Percentiles rank a stretch among this genome's conserved stretches.
These are phyloP conservation scores for Stereum hirsutum DNA, from an alignment of 1,284 basidiomycete species.

Conservation along the genomic window DNA sequence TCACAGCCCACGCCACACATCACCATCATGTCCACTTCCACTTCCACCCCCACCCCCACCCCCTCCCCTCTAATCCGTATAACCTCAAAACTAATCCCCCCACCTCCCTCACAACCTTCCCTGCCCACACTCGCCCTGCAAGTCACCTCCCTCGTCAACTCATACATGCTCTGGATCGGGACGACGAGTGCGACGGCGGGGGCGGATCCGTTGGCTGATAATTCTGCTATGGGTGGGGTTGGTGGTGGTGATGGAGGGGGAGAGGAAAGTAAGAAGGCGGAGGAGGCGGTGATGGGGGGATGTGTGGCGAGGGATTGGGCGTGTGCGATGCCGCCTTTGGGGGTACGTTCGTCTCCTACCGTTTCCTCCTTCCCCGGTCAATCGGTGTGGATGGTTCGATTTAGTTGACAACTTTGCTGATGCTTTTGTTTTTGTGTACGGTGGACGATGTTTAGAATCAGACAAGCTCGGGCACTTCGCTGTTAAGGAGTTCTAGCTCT, in stretches of 20 bases:
- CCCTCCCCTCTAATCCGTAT: background rate
- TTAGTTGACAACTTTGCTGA: background rate
- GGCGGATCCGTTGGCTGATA: no score
- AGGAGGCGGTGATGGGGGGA: constrained; percentile 39
- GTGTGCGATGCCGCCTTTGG: constrained; percentile 65
- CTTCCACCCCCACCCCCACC: no score
- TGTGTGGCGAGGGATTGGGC: constrained; percentile 72
- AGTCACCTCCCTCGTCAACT: constrained; percentile 58
- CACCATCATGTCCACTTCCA: background rate
- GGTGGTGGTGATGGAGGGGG: constrained; percentile 18
- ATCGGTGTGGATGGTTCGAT: constrained; percentile 2
- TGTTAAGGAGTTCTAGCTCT: constrained; percentile 56
- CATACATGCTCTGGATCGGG: constrained; percentile 81
- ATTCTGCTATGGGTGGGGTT: no score
- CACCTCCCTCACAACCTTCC: constrained; percentile 16
- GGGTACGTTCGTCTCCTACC: constrained; percentile 22
- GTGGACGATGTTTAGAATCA: background rate
- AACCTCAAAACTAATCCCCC: background rate
- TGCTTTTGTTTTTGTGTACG: background rate
- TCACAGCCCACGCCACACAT: no score
- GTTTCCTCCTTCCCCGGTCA: constrained; percentile 4
- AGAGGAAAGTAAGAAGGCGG: constrained; percentile 34
- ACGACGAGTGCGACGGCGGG: no score
- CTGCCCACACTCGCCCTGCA: constrained; percentile 60
- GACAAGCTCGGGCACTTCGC: constrained; percentile 38